Evolutionary conservation across 2,329 filamentous ascomycete genomes (phyloP).

Genomic region (Eutypa lata): DNA sequence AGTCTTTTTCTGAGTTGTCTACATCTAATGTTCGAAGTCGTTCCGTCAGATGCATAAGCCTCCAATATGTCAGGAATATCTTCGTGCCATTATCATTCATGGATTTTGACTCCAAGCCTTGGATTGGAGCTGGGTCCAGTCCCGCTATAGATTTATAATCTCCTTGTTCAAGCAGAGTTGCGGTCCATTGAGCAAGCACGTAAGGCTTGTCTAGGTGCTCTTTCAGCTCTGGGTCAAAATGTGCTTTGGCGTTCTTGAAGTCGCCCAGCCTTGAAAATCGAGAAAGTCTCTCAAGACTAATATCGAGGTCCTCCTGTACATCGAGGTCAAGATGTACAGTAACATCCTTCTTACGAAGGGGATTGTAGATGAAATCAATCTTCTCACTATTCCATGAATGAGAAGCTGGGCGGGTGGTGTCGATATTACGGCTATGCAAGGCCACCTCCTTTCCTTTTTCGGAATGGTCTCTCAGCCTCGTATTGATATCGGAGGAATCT

Average conservation of each 20-base stretch:
- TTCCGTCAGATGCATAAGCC: neutral
- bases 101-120: neutral
- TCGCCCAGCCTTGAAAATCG: conserved; percentile 1
- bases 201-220: neutral
- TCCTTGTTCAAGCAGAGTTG: conserved; percentile 1
- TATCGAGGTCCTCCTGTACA: no score
- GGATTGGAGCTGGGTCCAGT: neutral
- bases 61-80: neutral
- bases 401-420: no score
- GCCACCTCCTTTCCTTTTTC: no score
- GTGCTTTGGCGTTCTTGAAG: neutral
- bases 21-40: no score
- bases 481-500: no score
- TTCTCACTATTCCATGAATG: no score
- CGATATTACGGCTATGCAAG: no score
- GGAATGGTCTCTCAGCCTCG: no score
- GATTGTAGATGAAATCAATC: no score
- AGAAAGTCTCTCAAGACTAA: neutral
- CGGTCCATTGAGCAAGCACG: neutral
- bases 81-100: neutral
- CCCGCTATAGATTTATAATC: neutral
- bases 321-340: no score
- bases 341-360: no score
- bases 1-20: no score
- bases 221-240: neutral